phyloP scores from a whole-genome alignment of 2,329 filamentous ascomycete genomes.

The Aureobasidium sp. region DNA sequence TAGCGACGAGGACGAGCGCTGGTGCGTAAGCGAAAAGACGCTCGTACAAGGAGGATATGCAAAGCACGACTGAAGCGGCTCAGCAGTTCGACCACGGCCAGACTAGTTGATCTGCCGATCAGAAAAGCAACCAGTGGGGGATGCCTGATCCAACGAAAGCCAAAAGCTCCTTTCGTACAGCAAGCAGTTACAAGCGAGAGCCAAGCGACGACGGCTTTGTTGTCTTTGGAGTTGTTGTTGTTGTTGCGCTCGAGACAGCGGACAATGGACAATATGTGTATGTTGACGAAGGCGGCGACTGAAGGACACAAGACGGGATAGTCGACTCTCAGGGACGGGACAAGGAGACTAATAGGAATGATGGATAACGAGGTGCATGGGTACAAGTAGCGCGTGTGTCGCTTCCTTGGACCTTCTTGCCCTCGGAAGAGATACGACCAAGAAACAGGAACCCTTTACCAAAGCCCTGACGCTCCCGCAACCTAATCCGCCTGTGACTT shows the following conservation, averaged over 20 bases:
- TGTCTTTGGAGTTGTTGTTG: neutral
- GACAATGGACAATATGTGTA: neutral
- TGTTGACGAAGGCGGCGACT: neutral
- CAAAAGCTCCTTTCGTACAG: neutral
- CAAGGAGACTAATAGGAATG: neutral
- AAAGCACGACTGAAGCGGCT: neutral
- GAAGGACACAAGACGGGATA: neutral
- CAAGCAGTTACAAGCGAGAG: neutral
- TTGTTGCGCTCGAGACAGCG: neutral
- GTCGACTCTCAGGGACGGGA: neutral
- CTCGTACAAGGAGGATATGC: neutral
- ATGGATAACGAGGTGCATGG: neutral
- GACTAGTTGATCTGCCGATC: constrained; percentile 6
- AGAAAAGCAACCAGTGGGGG: neutral
- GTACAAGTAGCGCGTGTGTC: neutral
- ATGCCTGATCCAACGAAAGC: neutral
- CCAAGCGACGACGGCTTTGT: neutral
- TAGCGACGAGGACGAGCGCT: neutral
- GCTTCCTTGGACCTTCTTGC: neutral
- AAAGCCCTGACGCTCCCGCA: neutral
- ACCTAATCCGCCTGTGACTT: neutral
- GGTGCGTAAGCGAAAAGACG: neutral
- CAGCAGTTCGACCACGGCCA: neutral
- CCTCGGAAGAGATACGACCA: neutral
- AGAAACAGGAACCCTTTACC: no score